Evolutionary conservation across 2,329 filamentous ascomycete genomes (phyloP), one percentile per base, ranked within the genome.

Genomic region (Calcarisporium arbuscula): DNA sequence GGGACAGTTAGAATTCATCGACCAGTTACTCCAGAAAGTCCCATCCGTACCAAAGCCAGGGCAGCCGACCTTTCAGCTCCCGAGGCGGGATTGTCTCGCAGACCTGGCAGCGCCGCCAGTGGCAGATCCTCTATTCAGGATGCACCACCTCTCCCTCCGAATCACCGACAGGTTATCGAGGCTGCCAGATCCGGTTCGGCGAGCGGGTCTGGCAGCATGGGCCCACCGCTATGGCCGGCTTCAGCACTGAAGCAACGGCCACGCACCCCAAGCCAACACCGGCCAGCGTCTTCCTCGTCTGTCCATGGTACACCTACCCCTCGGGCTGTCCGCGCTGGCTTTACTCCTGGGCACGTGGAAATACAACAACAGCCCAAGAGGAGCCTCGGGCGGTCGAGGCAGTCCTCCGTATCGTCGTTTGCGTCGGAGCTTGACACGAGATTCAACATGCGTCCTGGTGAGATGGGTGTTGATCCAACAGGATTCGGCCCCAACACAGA

Each of bases 401-500:
- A 85, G 45, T 94, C 88, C 4, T 98, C 92, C 0, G 77, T 96
- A 6, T 95, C 92, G 1, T 96, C 92, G 0, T 98, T 98, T 54
- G 87, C 80, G 6, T 96, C 92, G 0, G 92, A 98, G 60, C 67
- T 98, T 15, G 92, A 98, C 51, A 80, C 81, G 40, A 77, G 90
- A 26, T 96, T 98, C 69, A 88, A 94, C 53, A 81, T 87, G 36
- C 58, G 54, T 26, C 72, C 77, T 9, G 62, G 73, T 38, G 73
- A 73, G 32, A 67, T 74, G 55, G 64, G 65, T 28, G 67, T 77
- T 35, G 65, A 64, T 28, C 51, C 67, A 6, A 61, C 65, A 30
- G 81, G 80, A 11, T 74, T 92, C 40, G 76, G 78, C 8, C 68
- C 79, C 15, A 75, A 76, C 43, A 94, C 88, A 5, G 92, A 98